Base-by-base conservation (phyloP, 306 rosid species). In the Rubus idaeus region DNA sequence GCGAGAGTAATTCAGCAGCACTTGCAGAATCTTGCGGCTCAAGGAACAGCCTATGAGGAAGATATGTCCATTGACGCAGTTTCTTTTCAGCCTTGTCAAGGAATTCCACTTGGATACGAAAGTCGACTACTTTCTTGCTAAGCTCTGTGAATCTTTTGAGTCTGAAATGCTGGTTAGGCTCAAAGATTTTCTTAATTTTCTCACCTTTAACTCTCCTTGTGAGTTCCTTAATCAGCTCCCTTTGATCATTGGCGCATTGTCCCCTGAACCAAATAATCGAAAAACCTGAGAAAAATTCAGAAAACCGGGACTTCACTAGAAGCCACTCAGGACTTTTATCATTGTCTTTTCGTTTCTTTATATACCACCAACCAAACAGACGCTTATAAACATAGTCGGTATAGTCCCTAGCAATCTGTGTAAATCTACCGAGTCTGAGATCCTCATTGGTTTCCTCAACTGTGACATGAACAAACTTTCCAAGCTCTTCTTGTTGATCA, bases 181-280 rank as follows among this genome's bases (percentile, higher is more conserved):
- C 8, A 37, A 5, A 8, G 0, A 3, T 0, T 30, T 26, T 26
- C 26, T 70, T 9, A 16, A 49, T 30, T 11, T 13, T 63, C 6
- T 2, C 45, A 0, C 71, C 52, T 4, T 2, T 42, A 8, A n/a
- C 52, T 44, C 53, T 16, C 45, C 46, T 12, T 5, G 37, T 20
- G 17, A 68, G 55, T 68, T 44, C 10, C 11, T 45, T 11, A 7
- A 11, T 68, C n/a, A 68, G 72, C n/a, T 0, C 16, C 10, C 39
- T 9, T 8, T 44, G 55, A 11, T 3, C 51, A 44, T n/a, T n/a
- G 4, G 35, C 20, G 51, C 16, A 18, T 18, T 66, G 70, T 18
- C 71, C 71, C 30, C n/a, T 42, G 51, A 67, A 67, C 71, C 71
- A 67, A 42, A 67, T 67, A 42, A 67, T 49, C 3, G 52, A 49